phyloP scores from a whole-genome alignment of 2,329 filamentous ascomycete genomes.

The Epichloe brachyelytri region DNA sequence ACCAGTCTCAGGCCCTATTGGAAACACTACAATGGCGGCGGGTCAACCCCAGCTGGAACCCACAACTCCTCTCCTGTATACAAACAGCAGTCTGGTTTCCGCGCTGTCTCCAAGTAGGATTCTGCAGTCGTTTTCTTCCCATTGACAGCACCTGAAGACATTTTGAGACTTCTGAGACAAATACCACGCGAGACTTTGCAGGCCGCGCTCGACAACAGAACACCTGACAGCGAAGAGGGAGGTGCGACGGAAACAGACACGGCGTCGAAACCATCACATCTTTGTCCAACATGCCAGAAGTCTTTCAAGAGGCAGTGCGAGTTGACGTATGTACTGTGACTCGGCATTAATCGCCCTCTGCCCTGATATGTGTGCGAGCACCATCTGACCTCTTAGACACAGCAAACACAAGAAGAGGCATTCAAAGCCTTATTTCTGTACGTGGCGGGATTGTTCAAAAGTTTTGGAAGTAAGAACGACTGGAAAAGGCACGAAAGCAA shows the following conservation, averaged over 20 bases:
- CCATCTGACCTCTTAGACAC: background rate
- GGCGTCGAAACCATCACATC: background rate
- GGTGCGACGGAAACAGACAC: conserved; percentile 4
- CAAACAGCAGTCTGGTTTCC: background rate
- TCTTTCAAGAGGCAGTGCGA: conserved; percentile 38
- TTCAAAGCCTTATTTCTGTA: conserved; percentile 70
- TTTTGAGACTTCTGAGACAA: background rate
- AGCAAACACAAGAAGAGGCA: conserved; percentile 83
- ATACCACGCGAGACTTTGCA: background rate
- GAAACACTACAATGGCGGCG: background rate
- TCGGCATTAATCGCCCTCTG: background rate
- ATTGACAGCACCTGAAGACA: background rate
- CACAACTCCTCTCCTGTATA: background rate
- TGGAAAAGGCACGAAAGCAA: conserved; percentile 84
- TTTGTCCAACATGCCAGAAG: conserved; percentile 32
- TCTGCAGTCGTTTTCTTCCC: background rate
- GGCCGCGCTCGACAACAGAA: background rate
- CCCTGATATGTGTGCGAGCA: background rate
- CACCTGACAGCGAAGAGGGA: background rate
- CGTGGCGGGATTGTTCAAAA: conserved; percentile 52
- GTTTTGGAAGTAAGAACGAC: conserved; percentile 86
- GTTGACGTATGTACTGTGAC: conserved; percentile 34
- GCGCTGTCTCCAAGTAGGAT: background rate
- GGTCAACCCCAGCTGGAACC: background rate
- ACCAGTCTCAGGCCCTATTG: background rate